These are phyloP conservation scores for Striga asiatica DNA, from an alignment of 257 asterid genomes.

Conservation along the genomic window DNA sequence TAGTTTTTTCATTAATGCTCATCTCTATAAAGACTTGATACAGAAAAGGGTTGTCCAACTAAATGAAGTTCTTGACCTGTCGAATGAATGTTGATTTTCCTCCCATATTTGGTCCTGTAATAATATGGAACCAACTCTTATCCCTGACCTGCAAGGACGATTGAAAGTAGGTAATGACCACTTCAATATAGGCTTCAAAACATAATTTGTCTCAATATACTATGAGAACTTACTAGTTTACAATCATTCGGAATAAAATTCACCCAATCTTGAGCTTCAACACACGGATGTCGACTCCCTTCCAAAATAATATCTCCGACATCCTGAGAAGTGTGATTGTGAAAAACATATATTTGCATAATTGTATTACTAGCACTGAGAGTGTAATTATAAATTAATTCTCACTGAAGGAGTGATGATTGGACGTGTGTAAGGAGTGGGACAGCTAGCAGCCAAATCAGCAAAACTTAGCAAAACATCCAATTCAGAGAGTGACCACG, in stretches of 20 bases:
- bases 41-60: constrained; percentile 2
- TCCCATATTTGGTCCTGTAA: constrained; percentile 99
- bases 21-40: background rate
- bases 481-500: constrained; percentile 69
- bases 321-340: constrained; percentile 40
- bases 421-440: constrained; percentile 82
- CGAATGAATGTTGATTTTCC: constrained; percentile 95
- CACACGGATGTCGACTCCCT: constrained; percentile 98
- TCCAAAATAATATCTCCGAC: constrained; percentile 76
- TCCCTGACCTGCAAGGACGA: constrained; percentile 56
- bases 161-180: constrained; percentile 12
- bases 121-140: constrained; percentile 93
- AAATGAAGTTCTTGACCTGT: constrained; percentile 44
- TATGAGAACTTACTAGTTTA: constrained; percentile 57
- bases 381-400: constrained; percentile 12
- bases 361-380: constrained; percentile 8
- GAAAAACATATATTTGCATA: constrained; percentile 1
- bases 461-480: constrained; percentile 97
- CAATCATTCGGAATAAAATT: constrained; percentile 94
- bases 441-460: constrained; percentile 82
- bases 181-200: constrained; percentile 11
- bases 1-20: background rate
- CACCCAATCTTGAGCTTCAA: constrained; percentile 99
- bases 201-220: constrained; percentile 12
- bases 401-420: constrained; percentile 63